Base-by-base conservation (phyloP, 805 yeast species). In the Groenewaldozyma salmanticensis region DNA sequence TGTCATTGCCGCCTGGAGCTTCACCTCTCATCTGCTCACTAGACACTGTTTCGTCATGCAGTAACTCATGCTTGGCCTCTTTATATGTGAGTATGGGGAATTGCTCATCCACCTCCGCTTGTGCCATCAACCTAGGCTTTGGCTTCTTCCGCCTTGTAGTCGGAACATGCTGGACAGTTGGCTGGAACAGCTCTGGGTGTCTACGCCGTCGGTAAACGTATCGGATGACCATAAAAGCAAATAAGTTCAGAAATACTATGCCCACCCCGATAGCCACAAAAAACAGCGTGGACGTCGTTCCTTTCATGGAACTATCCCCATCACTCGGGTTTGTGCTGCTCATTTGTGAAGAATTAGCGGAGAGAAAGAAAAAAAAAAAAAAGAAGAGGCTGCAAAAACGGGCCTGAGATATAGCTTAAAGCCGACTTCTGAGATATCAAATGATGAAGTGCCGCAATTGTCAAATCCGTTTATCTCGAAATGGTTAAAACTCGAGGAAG, bases 81-180 rank as follows among this genome's bases (percentile, higher is more conserved):
- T 56, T 53, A 47, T 58, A 60, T 20, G 49, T 51, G 35, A 44
- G 46, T 5, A 44, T 44, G 5, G 65, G 65, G 44, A 60, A 60
- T 37, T 55, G 44, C 33, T 52, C 54, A 38, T 60, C 51, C 32
- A 61, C 47, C 32, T 52, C 53, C 5, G 45, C 59, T 33, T 46
- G 37, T 6, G 54, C 46, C 45, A 60, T 48, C 21, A 61, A 48
- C 35, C 55, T 22, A 44, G 55, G 47, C 43, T 40, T 38, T 42
- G 48, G 22, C 51, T 51, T 33, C 13, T 6, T 6, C 16, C 40
- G 27, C 18, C 44, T 41, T 19, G 42, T 32, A 39, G 31, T 36
- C 15, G 40, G 38, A 11, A 42, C 42, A 11, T 31, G 22, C 32
- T 29, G 31, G 35, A 35, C 40, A 35, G 33, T 39, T 21, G 36